Evolutionary conservation across 23 red algal species (phyloP).

Genomic region (Gracilaria vermiculophylla): DNA sequence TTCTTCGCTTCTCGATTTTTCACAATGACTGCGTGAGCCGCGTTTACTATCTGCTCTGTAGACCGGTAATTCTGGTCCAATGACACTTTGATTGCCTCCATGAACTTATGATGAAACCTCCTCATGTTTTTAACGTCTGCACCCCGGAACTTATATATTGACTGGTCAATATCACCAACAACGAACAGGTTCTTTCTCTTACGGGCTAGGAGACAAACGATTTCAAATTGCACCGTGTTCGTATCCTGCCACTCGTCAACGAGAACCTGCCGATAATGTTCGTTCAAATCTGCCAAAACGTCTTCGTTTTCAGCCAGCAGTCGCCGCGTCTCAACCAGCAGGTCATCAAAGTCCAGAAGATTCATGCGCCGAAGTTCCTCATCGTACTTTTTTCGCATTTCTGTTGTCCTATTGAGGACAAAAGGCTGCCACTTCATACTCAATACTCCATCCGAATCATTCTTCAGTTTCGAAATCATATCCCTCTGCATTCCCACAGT

Average conservation of each 20-base stretch:
- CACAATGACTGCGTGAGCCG: slow-evolving; percentile 67
- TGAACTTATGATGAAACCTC: slow-evolving; percentile 48
- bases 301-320: slow-evolving; percentile 18
- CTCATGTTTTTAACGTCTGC: slow-evolving; percentile 54
- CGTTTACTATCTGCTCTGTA: slow-evolving; percentile 43
- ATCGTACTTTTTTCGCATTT: slow-evolving; percentile 57
- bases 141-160: slow-evolving; percentile 87
- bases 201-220: slow-evolving; percentile 45
- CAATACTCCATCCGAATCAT: slow-evolving; percentile 41
- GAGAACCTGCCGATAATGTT: slow-evolving; percentile 62
- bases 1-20: slow-evolving; percentile 22
- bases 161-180: slow-evolving; percentile 82
- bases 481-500: slow-evolving; percentile 22
- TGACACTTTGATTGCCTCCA: neutral
- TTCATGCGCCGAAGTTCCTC: slow-evolving; percentile 38
- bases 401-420: neutral
- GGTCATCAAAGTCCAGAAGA: slow-evolving; percentile 87
- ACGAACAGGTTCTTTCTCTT: slow-evolving; percentile 67
- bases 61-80: slow-evolving; percentile 77
- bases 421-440: neutral
- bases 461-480: slow-evolving; percentile 72
- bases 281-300: slow-evolving; percentile 38
- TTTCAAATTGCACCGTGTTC: slow-evolving; percentile 79
- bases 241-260: slow-evolving; percentile 93
- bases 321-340: slow-evolving; percentile 55